These are phyloP conservation scores for Anacardium occidentale DNA, from an alignment of 345 rosid species.

Conservation along the genomic window DNA sequence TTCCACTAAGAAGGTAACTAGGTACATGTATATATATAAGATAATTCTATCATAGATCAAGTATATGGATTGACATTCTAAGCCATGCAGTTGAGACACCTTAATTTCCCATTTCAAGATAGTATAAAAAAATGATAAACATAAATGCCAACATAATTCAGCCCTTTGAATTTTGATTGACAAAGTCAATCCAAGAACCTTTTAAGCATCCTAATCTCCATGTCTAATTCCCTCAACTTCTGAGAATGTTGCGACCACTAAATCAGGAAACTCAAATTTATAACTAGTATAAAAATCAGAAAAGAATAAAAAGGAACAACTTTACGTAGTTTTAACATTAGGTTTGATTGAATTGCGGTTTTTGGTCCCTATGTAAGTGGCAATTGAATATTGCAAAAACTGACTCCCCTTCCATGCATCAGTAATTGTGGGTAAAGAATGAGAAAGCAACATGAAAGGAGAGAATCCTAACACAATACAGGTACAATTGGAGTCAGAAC, in stretches of 20 bases:
- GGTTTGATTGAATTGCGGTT: too few relatives aligned
- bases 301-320: too few relatives aligned
- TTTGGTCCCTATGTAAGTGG: too few relatives aligned
- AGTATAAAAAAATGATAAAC: not conserved
- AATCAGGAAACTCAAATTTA: not conserved
- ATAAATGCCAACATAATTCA: not conserved
- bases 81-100: not conserved
- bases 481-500: not conserved
- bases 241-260: not conserved
- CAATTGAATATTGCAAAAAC: too few relatives aligned
- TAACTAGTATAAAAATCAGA: too few relatives aligned
- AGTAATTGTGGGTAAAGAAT: not conserved
- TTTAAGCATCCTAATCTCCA: not conserved
- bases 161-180: constrained; percentile 4
- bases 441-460: not conserved
- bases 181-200: not conserved
- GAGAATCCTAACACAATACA: not conserved
- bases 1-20: constrained; percentile 30
- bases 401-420: too few relatives aligned
- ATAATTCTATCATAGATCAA: not conserved
- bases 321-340: too few relatives aligned
- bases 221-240: not conserved
- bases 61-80: not conserved
- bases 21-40: not conserved
- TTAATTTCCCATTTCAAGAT: constrained; percentile 7